phyloP scores from a whole-genome alignment of 1,284 basidiomycete genomes.

The Ustilago lituana region DNA sequence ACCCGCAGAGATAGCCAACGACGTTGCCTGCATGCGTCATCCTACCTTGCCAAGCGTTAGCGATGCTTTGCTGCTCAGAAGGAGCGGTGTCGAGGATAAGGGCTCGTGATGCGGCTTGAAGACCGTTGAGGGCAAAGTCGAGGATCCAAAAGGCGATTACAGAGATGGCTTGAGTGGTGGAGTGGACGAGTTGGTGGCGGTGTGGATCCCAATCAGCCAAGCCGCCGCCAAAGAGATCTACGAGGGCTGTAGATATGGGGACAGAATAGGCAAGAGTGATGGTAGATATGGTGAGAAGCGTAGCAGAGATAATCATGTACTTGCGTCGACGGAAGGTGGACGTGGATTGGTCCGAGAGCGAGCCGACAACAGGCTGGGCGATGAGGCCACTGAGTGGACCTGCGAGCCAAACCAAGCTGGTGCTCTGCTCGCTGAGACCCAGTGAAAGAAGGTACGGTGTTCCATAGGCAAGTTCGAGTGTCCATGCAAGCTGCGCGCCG shows the following conservation, averaged over 20 bases:
- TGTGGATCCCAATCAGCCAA: conserved; percentile 89
- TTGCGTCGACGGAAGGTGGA: conserved; percentile 84
- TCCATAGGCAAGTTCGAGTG: conserved; percentile 81
- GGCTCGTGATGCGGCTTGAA: conserved; percentile 91
- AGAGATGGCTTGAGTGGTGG: conserved; percentile 72
- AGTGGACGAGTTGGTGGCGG: conserved; percentile 64
- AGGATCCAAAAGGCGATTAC: conserved; percentile 91
- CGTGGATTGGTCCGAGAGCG: conserved; percentile 88
- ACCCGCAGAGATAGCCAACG: conserved; percentile 72
- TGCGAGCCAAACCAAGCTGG: conserved; percentile 94
- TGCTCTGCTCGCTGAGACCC: conserved; percentile 87
- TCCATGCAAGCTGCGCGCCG: conserved; percentile 92
- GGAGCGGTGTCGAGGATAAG: conserved; percentile 89
- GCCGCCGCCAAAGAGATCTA: conserved; percentile 80
- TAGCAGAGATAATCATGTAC: conserved; percentile 85
- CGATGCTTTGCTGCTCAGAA: conserved; percentile 83
- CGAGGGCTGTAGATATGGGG: conserved; percentile 77
- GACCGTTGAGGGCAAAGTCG: conserved; percentile 89
- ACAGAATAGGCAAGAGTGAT: conserved; percentile 87
- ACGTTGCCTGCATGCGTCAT: conserved; percentile 63
- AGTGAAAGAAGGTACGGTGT: conserved; percentile 90
- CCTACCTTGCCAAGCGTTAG: conserved; percentile 97
- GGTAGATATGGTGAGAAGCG: conserved; percentile 77
- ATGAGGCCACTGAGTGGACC: conserved; percentile 91
- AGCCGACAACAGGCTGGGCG: conserved; percentile 92